Conservation (phyloP, 139 green algal genomes). For the Volvox africanus region DNA sequence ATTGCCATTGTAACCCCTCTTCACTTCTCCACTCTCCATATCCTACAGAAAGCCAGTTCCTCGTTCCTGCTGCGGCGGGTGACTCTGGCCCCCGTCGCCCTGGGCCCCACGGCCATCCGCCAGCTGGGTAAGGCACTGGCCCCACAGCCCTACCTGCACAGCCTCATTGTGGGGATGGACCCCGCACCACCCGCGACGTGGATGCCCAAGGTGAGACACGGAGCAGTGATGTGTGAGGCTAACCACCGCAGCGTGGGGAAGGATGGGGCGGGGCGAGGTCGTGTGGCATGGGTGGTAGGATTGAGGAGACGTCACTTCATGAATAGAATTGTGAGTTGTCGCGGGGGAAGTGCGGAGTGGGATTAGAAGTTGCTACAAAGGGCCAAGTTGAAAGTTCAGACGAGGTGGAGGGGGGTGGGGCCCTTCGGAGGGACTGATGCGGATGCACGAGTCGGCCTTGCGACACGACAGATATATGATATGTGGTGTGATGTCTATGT, state of each 20-base stretch:
- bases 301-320: background rate
- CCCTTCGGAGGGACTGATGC: too few relatives aligned
- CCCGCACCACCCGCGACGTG: conserved; percentile 2
- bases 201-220: conserved; percentile 34
- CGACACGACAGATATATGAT: too few relatives aligned
- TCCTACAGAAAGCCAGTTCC: background rate
- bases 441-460: too few relatives aligned
- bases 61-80: conserved; percentile 8
- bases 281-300: background rate
- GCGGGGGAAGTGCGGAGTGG: too few relatives aligned
- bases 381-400: too few relatives aligned
- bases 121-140: conserved; percentile 27
- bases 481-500: too few relatives aligned
- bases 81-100: conserved; percentile 18
- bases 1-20: background rate
- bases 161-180: background rate
- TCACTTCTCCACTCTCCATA: background rate
- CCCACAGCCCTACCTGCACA: background rate
- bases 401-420: too few relatives aligned
- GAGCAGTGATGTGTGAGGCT: background rate
- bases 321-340: background rate
- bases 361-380: too few relatives aligned
- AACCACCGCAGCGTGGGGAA: background rate
- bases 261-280: background rate
- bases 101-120: conserved; percentile 21